These are phyloP conservation scores for Liriodendron chinense DNA, from an alignment of 164 flowering plant genomes.

Conservation along the genomic window DNA sequence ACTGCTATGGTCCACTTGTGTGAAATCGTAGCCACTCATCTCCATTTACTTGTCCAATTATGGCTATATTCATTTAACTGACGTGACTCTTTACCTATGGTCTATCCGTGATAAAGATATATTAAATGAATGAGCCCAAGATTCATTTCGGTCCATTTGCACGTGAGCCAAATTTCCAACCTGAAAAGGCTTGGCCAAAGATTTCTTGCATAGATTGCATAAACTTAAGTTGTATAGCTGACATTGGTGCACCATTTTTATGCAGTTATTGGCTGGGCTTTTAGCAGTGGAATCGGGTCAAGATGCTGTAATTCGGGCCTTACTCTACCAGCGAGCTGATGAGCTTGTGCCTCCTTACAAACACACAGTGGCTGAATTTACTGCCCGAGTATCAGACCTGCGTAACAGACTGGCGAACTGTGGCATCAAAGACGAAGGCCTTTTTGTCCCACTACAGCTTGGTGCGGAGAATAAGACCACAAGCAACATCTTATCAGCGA, in stretches of 20 bases:
- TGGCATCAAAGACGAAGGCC: conserved; percentile 24
- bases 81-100: no score
- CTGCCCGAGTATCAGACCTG: conserved; percentile 10
- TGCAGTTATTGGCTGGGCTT: conserved; percentile 22
- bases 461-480: conserved; percentile 19
- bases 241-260: neutral
- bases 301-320: conserved; percentile 20
- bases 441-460: conserved; percentile 13
- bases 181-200: no score
- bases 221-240: neutral
- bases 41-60: no score
- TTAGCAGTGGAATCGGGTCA: conserved; percentile 23
- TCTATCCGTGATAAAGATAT: no score
- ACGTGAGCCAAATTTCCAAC: no score
- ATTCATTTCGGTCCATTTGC: no score
- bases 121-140: no score
- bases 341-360: conserved; percentile 13
- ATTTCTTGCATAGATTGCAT: no score
- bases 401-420: conserved; percentile 15
- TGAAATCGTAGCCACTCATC: no score
- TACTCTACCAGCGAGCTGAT: conserved; percentile 13
- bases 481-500: conserved; percentile 9
- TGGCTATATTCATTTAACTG: no score
- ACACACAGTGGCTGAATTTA: conserved; percentile 21
- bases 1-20: no score